Evolutionary conservation across 2,329 filamentous ascomycete species (phyloP).

Genomic region (Cadophora gregata): DNA sequence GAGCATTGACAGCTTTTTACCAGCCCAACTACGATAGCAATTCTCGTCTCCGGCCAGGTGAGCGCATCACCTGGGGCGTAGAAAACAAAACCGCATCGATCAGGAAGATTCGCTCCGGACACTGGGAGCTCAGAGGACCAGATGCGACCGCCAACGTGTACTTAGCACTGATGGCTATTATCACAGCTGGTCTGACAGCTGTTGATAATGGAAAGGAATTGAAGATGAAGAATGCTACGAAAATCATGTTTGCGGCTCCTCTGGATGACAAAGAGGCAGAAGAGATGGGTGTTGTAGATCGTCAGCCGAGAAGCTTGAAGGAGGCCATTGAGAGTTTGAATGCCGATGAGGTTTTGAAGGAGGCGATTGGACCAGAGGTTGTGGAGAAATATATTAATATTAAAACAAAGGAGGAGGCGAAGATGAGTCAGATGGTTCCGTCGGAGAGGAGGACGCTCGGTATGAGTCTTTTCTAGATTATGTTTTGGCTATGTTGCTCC

Average conservation of each 20-base stretch:
- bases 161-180: slow-evolving; percentile 64
- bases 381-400: slow-evolving; percentile 61
- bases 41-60: slow-evolving; percentile 68
- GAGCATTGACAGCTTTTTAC: slow-evolving; percentile 69
- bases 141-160: slow-evolving; percentile 84
- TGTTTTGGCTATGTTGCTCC: neutral
- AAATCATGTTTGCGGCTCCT: slow-evolving; percentile 53
- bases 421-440: slow-evolving; percentile 47
- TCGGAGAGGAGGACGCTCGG: slow-evolving; percentile 29
- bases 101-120: slow-evolving; percentile 66
- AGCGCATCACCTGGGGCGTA: slow-evolving; percentile 79
- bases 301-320: slow-evolving; percentile 59
- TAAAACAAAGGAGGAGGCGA: slow-evolving; percentile 62
- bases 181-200: slow-evolving; percentile 64
- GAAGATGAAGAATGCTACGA: slow-evolving; percentile 55
- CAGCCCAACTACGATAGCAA: slow-evolving; percentile 72
- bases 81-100: slow-evolving; percentile 79
- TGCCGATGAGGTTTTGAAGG: slow-evolving; percentile 52
- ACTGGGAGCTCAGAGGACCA: slow-evolving; percentile 78
- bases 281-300: slow-evolving; percentile 57
- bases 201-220: slow-evolving; percentile 52
- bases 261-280: slow-evolving; percentile 53
- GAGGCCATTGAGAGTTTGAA: slow-evolving; percentile 60
- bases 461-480: slow-evolving; percentile 20
- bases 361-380: slow-evolving; percentile 54